phyloP scores from a whole-genome alignment of 2,329 filamentous ascomycete species.

The Phaeosphaeriaceae sp. region DNA sequence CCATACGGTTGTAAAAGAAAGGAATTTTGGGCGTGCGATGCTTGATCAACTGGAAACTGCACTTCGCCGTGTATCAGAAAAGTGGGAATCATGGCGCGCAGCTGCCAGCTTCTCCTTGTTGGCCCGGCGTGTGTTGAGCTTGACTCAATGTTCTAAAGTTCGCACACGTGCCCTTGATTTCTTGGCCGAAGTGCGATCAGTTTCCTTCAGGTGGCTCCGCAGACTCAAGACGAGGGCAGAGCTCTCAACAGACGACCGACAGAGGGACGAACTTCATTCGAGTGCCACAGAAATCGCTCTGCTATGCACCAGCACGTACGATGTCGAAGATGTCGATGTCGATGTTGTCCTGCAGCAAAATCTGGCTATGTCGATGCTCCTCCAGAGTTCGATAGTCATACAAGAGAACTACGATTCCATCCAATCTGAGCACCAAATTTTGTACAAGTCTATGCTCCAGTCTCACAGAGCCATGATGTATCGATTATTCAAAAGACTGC shows the following conservation, averaged over 20 bases:
- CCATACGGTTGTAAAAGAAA: slow-evolving; percentile 49
- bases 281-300: slow-evolving; percentile 51
- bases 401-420: slow-evolving; percentile 22
- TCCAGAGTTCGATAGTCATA: slow-evolving; percentile 29
- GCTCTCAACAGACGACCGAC: slow-evolving; percentile 25
- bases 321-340: slow-evolving; percentile 49
- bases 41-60: slow-evolving; percentile 21
- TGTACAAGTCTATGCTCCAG: slow-evolving; percentile 17
- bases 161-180: slow-evolving; percentile 34
- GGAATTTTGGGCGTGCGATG: slow-evolving; percentile 38
- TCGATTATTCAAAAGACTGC: slow-evolving; percentile 19
- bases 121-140: slow-evolving; percentile 51
- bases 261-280: slow-evolving; percentile 39
- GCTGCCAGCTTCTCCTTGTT: slow-evolving; percentile 53
- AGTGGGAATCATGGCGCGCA: slow-evolving; percentile 50
- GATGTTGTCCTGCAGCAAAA: slow-evolving; percentile 30
- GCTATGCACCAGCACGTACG: slow-evolving; percentile 55
- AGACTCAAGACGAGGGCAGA: slow-evolving; percentile 40
- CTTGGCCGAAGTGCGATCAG: slow-evolving; percentile 41
- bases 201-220: slow-evolving; percentile 52
- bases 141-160: slow-evolving; percentile 37
- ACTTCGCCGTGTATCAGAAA: slow-evolving; percentile 21
- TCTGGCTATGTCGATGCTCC: slow-evolving; percentile 17
- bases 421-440: neutral
- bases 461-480: slow-evolving; percentile 26